Evolutionary conservation across 139 green algal genomes (phyloP).

Genomic region (Chlamydomonas sphaeroides): DNA sequence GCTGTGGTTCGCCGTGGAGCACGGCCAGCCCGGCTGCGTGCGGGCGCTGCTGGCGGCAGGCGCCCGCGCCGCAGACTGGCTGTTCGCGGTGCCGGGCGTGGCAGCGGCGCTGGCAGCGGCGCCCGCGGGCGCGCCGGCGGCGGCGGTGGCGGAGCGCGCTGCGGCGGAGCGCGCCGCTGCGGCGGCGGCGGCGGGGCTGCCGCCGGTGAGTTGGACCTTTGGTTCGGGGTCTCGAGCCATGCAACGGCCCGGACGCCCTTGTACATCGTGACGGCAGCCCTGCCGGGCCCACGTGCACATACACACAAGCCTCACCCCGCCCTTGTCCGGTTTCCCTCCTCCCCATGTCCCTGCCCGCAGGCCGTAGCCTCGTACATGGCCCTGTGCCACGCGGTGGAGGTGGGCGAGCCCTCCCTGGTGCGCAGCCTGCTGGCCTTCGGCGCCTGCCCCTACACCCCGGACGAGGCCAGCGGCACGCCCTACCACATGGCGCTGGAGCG

Average conservation of each 20-base stretch:
- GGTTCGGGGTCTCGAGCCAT: too few species aligned
- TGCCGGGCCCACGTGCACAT: too few species aligned
- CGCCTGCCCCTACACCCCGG: constrained; percentile 37
- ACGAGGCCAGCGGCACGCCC: constrained; percentile 34
- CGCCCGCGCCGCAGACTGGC: constrained; percentile 30
- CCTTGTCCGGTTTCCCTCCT: too few species aligned
- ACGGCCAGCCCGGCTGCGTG: constrained; percentile 33
- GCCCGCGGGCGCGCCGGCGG: not conserved
- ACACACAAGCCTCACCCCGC: too few species aligned
- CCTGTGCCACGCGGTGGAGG: constrained; percentile 32
- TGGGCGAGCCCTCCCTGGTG: constrained; percentile 9
- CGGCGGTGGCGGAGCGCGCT: not conserved
- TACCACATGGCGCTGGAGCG: constrained; percentile 39
- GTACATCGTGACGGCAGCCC: too few species aligned
- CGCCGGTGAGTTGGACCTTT: not conserved
- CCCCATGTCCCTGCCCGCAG: not conserved
- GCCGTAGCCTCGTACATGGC: constrained; percentile 24
- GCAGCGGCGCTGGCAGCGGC: not conserved
- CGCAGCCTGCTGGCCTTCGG: constrained; percentile 25
- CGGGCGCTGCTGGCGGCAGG: constrained; percentile 29
- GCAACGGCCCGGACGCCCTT: too few species aligned
- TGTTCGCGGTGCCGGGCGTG: constrained; percentile 2
- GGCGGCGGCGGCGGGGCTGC: constrained; percentile 4
- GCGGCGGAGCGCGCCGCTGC: constrained; percentile 20
- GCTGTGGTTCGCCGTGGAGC: constrained; percentile 41